Conservation (phyloP, 371 early-diverging fungal species). For the Mortierella sp. region DNA sequence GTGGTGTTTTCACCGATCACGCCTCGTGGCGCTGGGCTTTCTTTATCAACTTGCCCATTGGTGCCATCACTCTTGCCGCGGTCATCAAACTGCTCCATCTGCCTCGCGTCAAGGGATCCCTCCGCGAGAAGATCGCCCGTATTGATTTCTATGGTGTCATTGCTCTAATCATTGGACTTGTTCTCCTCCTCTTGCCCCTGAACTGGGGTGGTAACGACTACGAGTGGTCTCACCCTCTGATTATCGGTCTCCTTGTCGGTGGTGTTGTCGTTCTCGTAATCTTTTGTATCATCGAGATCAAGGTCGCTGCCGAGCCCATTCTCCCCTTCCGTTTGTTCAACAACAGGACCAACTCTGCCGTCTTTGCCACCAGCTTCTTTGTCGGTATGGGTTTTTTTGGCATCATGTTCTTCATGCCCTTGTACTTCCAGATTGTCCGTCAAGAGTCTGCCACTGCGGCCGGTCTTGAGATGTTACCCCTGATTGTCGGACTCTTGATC, state of each 20-base stretch:
- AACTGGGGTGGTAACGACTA: slow-evolving; percentile 65
- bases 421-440: slow-evolving; percentile 72
- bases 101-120: slow-evolving; percentile 55
- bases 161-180: slow-evolving; percentile 57
- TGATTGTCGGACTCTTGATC: slow-evolving; percentile 70
- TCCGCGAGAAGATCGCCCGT: slow-evolving; percentile 69
- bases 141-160: slow-evolving; percentile 76
- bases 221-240: slow-evolving; percentile 54
- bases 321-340: slow-evolving; percentile 64
- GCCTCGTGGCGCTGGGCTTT: slow-evolving; percentile 84
- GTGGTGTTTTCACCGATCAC: slow-evolving; percentile 76
- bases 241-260: slow-evolving; percentile 66
- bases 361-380: slow-evolving; percentile 60
- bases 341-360: slow-evolving; percentile 41
- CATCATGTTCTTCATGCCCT: slow-evolving; percentile 73
- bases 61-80: slow-evolving; percentile 61
- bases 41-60: slow-evolving; percentile 70
- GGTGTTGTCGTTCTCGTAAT: slow-evolving; percentile 60
- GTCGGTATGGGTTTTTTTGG: slow-evolving; percentile 64
- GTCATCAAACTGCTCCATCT: slow-evolving; percentile 61
- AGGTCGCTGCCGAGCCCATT: slow-evolving; percentile 67
- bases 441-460: slow-evolving; percentile 64
- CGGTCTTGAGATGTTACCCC: slow-evolving; percentile 78
- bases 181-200: slow-evolving; percentile 65
- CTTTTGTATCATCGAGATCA: slow-evolving; percentile 65